Percentiles rank a stretch among this genome's conserved stretches.
Evolutionary conservation across 495 filamentous ascomycete species (phyloP).

Genomic region (Neurospora discreta): DNA sequence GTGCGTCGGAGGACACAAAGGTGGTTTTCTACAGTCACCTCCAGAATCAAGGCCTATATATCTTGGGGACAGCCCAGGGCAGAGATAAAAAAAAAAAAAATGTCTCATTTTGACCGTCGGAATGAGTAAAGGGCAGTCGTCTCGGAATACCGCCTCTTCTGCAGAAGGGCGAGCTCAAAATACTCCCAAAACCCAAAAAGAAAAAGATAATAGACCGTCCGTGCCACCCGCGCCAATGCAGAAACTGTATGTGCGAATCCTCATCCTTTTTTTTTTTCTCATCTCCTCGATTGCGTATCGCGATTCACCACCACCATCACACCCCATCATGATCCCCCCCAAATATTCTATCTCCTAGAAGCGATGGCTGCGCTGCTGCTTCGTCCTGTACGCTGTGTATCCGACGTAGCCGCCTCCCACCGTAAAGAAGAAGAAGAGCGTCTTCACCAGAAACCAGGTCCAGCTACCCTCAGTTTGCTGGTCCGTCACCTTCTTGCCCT

Average conservation of each 20-base stretch:
- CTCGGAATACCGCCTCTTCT: background rate
- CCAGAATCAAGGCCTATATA: background rate
- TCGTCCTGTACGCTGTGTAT: conserved; percentile 63
- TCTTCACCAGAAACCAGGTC: conserved; percentile 88
- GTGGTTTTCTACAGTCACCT: background rate
- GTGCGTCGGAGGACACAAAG: background rate
- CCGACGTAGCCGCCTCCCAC: conserved; percentile 69
- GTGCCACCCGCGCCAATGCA: background rate
- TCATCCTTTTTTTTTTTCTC: conserved; percentile 3
- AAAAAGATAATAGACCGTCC: background rate
- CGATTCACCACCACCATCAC: background rate
- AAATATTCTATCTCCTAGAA: conserved; percentile 43
- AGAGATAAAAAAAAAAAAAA: background rate
- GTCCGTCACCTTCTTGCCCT: conserved; percentile 22
- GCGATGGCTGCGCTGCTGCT: conserved; percentile 61
- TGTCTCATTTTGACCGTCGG: background rate
- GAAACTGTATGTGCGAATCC: background rate
- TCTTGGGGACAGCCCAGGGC: background rate
- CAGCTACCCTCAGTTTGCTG: conserved; percentile 53
- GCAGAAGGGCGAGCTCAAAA: background rate
- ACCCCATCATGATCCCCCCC: background rate
- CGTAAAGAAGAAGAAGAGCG: conserved; percentile 60
- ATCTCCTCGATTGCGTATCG: conserved; percentile 1
- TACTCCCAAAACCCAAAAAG: background rate
- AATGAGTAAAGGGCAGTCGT: background rate